These are phyloP conservation scores for Ziziphus jujuba DNA, from an alignment of 306 rosid genomes.

Conservation along the genomic window DNA sequence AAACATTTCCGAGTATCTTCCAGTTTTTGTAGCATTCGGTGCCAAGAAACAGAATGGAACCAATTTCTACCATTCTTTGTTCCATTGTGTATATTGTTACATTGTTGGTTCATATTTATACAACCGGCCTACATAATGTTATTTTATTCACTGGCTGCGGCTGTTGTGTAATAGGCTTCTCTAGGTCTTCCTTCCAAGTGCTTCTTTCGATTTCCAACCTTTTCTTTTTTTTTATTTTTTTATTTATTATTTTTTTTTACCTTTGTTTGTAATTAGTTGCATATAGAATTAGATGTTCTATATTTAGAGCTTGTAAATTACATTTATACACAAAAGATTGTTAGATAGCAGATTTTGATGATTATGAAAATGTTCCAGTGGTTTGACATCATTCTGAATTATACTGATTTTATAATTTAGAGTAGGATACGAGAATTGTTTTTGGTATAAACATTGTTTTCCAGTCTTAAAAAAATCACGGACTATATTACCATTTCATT, in stretches of 20 bases:
- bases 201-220: neutral
- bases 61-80: neutral
- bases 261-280: conserved; percentile 9
- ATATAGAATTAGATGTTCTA: conserved; percentile 29
- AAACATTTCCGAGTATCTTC: conserved; percentile 37
- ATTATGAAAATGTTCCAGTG: neutral
- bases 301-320: conserved; percentile 41
- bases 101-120: conserved; percentile 49
- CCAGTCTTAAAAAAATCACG: too few relatives aligned
- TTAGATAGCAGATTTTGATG: conserved; percentile 13
- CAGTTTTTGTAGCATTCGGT: conserved; percentile 47
- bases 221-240: conserved; percentile 23
- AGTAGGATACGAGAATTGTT: too few relatives aligned
- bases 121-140: conserved; percentile 30
- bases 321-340: conserved; percentile 24
- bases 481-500: too few relatives aligned
- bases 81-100: conserved; percentile 25
- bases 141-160: conserved; percentile 31
- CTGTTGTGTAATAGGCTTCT: conserved; percentile 29
- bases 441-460: too few relatives aligned
- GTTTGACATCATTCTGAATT: too few relatives aligned
- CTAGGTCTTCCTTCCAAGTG: conserved; percentile 16
- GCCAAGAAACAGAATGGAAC: neutral
- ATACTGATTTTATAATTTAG: too few relatives aligned
- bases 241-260: too few relatives aligned